These are phyloP conservation scores for Murraya koenigii DNA, from an alignment of 345 rosid genomes.

Conservation along the genomic window DNA sequence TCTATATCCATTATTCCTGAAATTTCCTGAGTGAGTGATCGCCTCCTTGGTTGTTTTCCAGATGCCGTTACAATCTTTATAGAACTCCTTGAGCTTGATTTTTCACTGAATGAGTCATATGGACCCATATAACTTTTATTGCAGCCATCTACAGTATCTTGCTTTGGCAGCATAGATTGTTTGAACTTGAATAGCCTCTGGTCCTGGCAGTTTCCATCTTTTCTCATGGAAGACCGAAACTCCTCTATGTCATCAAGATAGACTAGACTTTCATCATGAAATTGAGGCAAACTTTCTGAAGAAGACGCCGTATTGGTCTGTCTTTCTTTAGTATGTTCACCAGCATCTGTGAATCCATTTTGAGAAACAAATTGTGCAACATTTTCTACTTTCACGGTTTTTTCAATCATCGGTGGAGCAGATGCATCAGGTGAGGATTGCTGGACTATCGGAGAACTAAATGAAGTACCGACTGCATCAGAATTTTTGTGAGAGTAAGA, in stretches of 20 bases:
- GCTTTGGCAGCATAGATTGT: slow-evolving; percentile 7
- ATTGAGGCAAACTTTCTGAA: slow-evolving; percentile 38
- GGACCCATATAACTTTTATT: slow-evolving; percentile 14
- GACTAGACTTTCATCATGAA: slow-evolving; percentile 32
- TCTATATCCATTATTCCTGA: slow-evolving; percentile 29
- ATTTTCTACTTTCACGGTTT: slow-evolving; percentile 7
- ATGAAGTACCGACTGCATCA: slow-evolving; percentile 20
- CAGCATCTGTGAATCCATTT: background rate
- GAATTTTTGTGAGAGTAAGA: slow-evolving; percentile 7
- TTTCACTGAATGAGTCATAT: slow-evolving; percentile 24
- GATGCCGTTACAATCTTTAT: slow-evolving; percentile 16
- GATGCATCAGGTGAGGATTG: slow-evolving; percentile 28
- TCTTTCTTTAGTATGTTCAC: slow-evolving; percentile 9
- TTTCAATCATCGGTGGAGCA: slow-evolving; percentile 5
- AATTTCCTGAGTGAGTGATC: slow-evolving; percentile 32
- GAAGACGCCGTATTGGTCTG: slow-evolving; percentile 24
- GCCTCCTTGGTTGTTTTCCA: slow-evolving; percentile 35
- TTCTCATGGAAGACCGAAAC: slow-evolving; percentile 25
- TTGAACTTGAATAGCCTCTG: slow-evolving; percentile 61
- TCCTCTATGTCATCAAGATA: slow-evolving; percentile 61
- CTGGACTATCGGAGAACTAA: slow-evolving; percentile 25
- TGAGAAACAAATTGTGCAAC: background rate
- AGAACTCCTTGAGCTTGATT: slow-evolving; percentile 15
- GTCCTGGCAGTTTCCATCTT: slow-evolving; percentile 40
- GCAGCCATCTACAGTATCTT: background rate